phyloP scores from a whole-genome alignment of 257 asterid species.

The Salvia hispanica region DNA sequence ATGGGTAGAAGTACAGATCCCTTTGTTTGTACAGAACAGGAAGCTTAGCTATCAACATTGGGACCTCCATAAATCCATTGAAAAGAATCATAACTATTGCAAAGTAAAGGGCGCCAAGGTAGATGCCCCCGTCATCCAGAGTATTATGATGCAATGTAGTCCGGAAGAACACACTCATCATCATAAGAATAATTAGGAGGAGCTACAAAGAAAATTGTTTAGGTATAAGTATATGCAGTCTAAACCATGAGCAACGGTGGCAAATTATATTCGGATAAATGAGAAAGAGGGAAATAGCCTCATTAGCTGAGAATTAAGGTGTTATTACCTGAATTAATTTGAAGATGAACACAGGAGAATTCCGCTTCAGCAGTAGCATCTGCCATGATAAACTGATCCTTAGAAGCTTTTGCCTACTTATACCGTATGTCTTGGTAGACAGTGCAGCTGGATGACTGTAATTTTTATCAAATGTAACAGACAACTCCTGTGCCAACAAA shows the following conservation, averaged over 20 bases:
- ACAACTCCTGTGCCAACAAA: conserved; percentile 48
- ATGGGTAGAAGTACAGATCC: conserved; percentile 77
- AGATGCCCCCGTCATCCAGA: conserved; percentile 72
- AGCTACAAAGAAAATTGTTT: conserved; percentile 57
- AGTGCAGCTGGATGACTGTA: conserved; percentile 64
- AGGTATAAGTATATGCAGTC: conserved; percentile 18
- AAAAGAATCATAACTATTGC: conserved; percentile 76
- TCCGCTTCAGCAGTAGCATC: conserved; percentile 62
- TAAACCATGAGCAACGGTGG: not conserved
- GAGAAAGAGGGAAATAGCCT: conserved; percentile 8
- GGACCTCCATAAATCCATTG: conserved; percentile 84
- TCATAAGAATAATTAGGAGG: conserved; percentile 53
- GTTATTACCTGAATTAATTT: conserved; percentile 59
- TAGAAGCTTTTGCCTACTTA: conserved; percentile 50
- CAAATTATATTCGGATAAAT: conserved; percentile 14
- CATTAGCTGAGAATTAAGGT: conserved; percentile 9
- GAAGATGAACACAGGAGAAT: conserved; percentile 64
- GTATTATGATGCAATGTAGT: conserved; percentile 65
- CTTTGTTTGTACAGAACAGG: conserved; percentile 91
- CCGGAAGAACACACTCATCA: conserved; percentile 86
- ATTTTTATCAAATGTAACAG: conserved; percentile 51
- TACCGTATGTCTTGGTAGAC: conserved; percentile 54
- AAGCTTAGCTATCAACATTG: conserved; percentile 77
- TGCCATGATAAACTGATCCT: conserved; percentile 65
- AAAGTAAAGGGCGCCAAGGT: conserved; percentile 83